Evolutionary conservation across 2,329 filamentous ascomycete species (phyloP), one percentile per base, ranked within the genome.

Genomic region (Aspergillus fumigatus): DNA sequence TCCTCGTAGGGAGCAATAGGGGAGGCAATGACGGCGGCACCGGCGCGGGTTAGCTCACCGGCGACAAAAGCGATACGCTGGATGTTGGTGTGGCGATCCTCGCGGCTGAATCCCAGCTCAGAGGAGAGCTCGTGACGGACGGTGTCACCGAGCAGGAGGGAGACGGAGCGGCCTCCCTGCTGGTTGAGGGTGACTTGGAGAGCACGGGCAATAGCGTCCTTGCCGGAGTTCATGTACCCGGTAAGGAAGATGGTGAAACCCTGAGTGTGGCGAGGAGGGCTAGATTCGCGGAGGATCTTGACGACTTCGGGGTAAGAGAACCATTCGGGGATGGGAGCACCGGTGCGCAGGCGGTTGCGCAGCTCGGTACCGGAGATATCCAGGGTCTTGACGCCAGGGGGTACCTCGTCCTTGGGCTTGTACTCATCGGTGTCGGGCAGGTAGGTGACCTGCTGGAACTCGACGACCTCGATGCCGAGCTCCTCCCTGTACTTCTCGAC

Each of bases 391-490:
- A 88, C 83, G 64, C 90, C 92, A 70, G 86, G 80, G 67, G 88
- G 81, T 60, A 99, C 93, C 80, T 97, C 85, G 78, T 99, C 90
- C 76, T 92, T 86, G 56, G 94, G 94, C 68, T 85, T 86, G 83
- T 99, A 99, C 83, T 97, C 94, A 76, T 99, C 94, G 72, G 86
- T 88, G 79, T 97, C 94, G 66, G 94, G 94, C 58, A 97, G 88
- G 80, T 97, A 99, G 62, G 95, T 97, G 88, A 99, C 96, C 86
- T 95, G 92, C 82, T 97, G 93, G 88, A 99, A 99, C 66, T 94
- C 92, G 63, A 99, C 94, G 71, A 99, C 94, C 81, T 97, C 91
- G 72, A 99, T 99, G 69, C 93, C 94, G 60, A 99, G 89, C 84
- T 99, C 94, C 65, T 91, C 86, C 72, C 87, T 88, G 85, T 97